A percentile compares a stretch with the other conserved stretches of the same genome.
Conservation (phyloP, 495 filamentous ascomycete genomes). For the Neurospora sp. region DNA sequence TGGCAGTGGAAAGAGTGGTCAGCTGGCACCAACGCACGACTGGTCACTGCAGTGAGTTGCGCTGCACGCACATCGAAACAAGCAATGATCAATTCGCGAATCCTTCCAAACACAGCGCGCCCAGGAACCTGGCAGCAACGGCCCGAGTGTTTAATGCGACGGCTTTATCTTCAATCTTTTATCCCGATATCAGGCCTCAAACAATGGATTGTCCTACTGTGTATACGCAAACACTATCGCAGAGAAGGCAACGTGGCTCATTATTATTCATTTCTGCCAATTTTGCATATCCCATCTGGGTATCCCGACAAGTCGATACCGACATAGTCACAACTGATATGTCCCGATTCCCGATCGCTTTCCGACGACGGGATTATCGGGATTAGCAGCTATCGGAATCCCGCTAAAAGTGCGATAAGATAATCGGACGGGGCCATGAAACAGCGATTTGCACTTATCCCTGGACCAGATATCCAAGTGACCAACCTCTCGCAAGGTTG, state of each 20-base stretch:
- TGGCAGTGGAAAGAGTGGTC: background rate
- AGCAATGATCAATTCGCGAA: background rate
- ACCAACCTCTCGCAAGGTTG: background rate
- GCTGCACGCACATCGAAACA: background rate
- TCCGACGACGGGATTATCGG: background rate
- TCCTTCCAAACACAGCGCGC: background rate
- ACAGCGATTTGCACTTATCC: background rate
- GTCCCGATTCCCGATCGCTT: background rate
- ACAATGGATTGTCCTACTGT: background rate
- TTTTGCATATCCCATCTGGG: background rate
- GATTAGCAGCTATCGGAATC: background rate
- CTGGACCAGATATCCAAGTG: background rate
- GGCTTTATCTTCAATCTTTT: background rate
- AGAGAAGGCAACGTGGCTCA: background rate
- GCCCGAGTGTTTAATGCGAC: background rate
- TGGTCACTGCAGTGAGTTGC: background rate
- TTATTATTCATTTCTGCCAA: background rate
- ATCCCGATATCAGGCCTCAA: background rate
- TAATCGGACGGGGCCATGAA: background rate
- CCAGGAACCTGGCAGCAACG: background rate
- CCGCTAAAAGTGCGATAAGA: background rate
- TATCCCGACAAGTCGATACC: background rate
- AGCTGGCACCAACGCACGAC: background rate
- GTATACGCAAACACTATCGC: background rate
- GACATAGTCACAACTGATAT: background rate